These are phyloP conservation scores for peach (Prunus persica) DNA, from an alignment of 306 rosid genomes.

Conservation along the genomic window Prunus_persica_NCBIv2 NC_034009.1:32005001-32005500, in stretches of 20 bases:
- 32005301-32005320: constrained; percentile 28
- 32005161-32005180: constrained; percentile 36
- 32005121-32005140: constrained; percentile 1
- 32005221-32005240: constrained; percentile 33
- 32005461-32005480: too few relatives aligned
- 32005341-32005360: not conserved
- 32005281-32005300: constrained; percentile 40
- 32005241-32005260: constrained; percentile 23
- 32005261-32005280: constrained; percentile 25
- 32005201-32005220: constrained; percentile 37
- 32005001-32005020: not conserved
- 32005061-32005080: not conserved
- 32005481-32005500: too few relatives aligned
- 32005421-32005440: not conserved
- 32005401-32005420: not conserved
- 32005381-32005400: too few relatives aligned
- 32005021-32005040: not conserved
- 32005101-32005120: not conserved
- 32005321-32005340: constrained; percentile 1
- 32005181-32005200: constrained; percentile 36
- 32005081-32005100: not conserved
- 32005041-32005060: not conserved
- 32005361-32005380: too few relatives aligned
- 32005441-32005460: too few relatives aligned
- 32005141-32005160: constrained; percentile 42